A percentile compares a stretch with the other conserved stretches of the same genome.
Conservation (phyloP, 1,284 basidiomycete genomes). For the Melampsora larici-populina region DNA sequence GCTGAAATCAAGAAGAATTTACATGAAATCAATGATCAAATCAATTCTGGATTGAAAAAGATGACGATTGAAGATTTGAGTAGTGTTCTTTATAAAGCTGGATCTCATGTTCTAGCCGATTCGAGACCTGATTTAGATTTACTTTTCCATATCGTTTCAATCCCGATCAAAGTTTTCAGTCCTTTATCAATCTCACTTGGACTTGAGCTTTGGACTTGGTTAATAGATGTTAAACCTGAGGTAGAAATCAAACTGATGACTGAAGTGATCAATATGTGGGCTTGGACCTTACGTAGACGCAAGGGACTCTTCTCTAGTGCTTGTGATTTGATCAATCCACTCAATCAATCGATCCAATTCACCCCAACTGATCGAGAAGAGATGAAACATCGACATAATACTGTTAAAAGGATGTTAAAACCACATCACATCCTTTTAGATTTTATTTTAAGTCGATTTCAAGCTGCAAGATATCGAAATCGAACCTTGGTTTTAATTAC, state of each 20-base stretch:
- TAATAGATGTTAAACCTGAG: no score
- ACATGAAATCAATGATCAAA: slow-evolving; percentile 18
- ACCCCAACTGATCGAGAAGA: slow-evolving; percentile 81
- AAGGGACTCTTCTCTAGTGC: slow-evolving; percentile 74
- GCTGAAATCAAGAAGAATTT: slow-evolving; percentile 22
- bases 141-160: slow-evolving; percentile 76
- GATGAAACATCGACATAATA: slow-evolving; percentile 69
- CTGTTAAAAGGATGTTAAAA: slow-evolving; percentile 70
- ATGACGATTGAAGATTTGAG: slow-evolving; percentile 28
- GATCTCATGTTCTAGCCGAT: slow-evolving; percentile 34
- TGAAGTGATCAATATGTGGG: slow-evolving; percentile 84
- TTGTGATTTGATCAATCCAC: slow-evolving; percentile 76
- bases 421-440: slow-evolving; percentile 83
- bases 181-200: slow-evolving; percentile 80
- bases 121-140: slow-evolving; percentile 76
- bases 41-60: slow-evolving; percentile 17
- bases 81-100: slow-evolving; percentile 33
- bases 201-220: slow-evolving; percentile 94
- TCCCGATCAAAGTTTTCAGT: slow-evolving; percentile 86
- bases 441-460: slow-evolving; percentile 86
- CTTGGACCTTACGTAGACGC: slow-evolving; percentile 69
- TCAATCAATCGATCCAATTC: slow-evolving; percentile 80
- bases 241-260: no score
- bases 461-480: slow-evolving; percentile 84
- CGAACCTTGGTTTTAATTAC: slow-evolving; percentile 80